Conservation (phyloP, 192 early-diverging fungal genomes). For the Gigaspora rosea region DNA sequence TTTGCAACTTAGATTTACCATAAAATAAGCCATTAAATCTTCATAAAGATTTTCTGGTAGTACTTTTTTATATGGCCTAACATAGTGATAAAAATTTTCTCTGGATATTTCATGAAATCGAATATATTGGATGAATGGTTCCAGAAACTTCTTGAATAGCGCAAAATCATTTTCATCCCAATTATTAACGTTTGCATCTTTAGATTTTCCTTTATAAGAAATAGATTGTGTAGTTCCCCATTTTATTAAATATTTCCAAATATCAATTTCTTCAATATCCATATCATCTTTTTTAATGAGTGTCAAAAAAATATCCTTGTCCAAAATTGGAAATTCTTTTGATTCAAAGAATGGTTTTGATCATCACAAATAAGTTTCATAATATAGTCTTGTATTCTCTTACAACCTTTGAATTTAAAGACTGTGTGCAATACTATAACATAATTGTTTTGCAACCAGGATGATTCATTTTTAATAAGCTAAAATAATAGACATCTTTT, state of each 20-base stretch:
- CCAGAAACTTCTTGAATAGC: not conserved
- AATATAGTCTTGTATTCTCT: slow-evolving; percentile 13
- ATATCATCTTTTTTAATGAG: not conserved
- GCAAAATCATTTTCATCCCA: not conserved
- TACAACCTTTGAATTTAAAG: not conserved
- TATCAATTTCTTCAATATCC: slow-evolving; percentile 11
- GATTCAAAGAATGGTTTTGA: slow-evolving; percentile 16
- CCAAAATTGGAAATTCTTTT: slow-evolving; percentile 2
- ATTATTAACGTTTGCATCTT: too few species aligned
- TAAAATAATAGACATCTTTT: not conserved
- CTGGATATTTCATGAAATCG: not conserved
- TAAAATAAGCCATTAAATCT: not conserved
- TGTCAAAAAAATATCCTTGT: slow-evolving; percentile 7
- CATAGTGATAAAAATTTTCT: not conserved
- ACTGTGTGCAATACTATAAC: slow-evolving; percentile 4
- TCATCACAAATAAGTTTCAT: slow-evolving; percentile 1
- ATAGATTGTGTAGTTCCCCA: slow-evolving; percentile 17
- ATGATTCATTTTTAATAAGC: slow-evolving; percentile 14
- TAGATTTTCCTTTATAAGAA: not conserved
- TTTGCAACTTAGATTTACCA: too few species aligned
- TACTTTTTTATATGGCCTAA: not conserved
- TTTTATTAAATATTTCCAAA: slow-evolving; percentile 25
- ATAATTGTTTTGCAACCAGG: slow-evolving; percentile 16
- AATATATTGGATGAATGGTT: not conserved
- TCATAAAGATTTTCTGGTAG: not conserved